Evolutionary conservation across 495 filamentous ascomycete genomes (phyloP).

Genomic region (Chlorociboria aeruginascens): DNA sequence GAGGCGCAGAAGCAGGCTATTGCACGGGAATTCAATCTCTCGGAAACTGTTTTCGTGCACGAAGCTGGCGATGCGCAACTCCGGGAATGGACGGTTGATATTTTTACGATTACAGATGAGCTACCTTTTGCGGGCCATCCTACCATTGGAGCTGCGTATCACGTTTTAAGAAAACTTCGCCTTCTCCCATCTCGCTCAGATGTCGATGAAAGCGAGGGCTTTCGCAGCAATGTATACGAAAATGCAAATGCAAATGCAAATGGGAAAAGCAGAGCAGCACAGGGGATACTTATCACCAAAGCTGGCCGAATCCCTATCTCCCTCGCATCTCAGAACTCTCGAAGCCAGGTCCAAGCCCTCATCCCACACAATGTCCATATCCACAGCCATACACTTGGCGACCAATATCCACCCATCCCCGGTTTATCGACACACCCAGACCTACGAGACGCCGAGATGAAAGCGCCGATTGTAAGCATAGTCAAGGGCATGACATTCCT

Average conservation of each 20-base stretch:
- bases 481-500: slow-evolving; percentile 63
- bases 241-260: too few relatives aligned
- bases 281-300: slow-evolving; percentile 35
- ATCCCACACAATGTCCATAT: slow-evolving; percentile 60
- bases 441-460: not conserved
- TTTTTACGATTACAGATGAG: slow-evolving; percentile 53
- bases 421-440: not conserved
- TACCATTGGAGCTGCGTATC: slow-evolving; percentile 55
- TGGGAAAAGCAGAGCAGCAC: slow-evolving; percentile 7
- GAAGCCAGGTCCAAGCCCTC: slow-evolving; percentile 30
- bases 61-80: not conserved
- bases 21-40: slow-evolving; percentile 71
- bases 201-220: slow-evolving; percentile 8
- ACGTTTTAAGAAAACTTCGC: slow-evolving; percentile 26
- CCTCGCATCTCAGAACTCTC: slow-evolving; percentile 21
- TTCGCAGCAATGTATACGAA: too few relatives aligned
- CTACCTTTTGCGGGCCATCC: slow-evolving; percentile 72
- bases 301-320: slow-evolving; percentile 46
- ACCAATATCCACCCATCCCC: slow-evolving; percentile 30
- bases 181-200: not conserved
- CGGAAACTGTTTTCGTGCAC: slow-evolving; percentile 69
- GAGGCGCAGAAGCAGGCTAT: slow-evolving; percentile 52
- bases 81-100: slow-evolving; percentile 43
- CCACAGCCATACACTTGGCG: slow-evolving; percentile 60
- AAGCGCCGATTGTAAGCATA: slow-evolving; percentile 21